These are phyloP conservation scores for Orbilia ellipsospora DNA, from an alignment of 2,329 filamentous ascomycete species.

Conservation along the genomic window DNA sequence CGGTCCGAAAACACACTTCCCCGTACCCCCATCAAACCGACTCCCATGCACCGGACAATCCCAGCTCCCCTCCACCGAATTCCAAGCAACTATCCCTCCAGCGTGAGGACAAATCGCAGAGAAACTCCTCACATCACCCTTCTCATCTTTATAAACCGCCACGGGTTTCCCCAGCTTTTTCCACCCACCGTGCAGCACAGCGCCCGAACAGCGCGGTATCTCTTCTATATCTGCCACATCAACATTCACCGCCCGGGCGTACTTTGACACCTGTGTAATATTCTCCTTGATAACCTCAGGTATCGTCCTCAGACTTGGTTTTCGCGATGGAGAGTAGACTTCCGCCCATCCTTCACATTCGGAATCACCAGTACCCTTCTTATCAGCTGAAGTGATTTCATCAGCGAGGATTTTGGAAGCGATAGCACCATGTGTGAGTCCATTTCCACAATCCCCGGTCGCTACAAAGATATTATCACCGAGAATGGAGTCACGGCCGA, in stretches of 20 bases:
- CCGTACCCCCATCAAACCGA: slow-evolving; percentile 62
- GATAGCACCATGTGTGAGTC: slow-evolving; percentile 69
- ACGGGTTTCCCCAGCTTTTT: slow-evolving; percentile 64
- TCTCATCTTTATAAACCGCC: slow-evolving; percentile 70
- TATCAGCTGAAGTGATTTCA: slow-evolving; percentile 63
- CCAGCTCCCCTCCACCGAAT: slow-evolving; percentile 67
- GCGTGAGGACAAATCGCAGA: slow-evolving; percentile 70
- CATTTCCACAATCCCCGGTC: slow-evolving; percentile 71
- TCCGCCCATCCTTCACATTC: slow-evolving; percentile 62
- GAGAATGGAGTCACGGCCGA: slow-evolving; percentile 68
- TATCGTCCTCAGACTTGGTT: slow-evolving; percentile 65
- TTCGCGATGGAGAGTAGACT: slow-evolving; percentile 68
- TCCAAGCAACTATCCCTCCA: slow-evolving; percentile 70
- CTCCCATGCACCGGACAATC: slow-evolving; percentile 68
- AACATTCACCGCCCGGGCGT: slow-evolving; percentile 68
- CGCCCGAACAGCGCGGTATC: slow-evolving; percentile 66
- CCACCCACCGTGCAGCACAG: slow-evolving; percentile 66
- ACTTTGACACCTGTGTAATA: slow-evolving; percentile 69
- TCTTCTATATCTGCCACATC: slow-evolving; percentile 71
- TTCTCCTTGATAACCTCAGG: slow-evolving; percentile 63
- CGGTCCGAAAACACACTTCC: slow-evolving; percentile 62
- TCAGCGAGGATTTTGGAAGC: slow-evolving; percentile 68
- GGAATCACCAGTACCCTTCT: not conserved
- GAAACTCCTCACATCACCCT: slow-evolving; percentile 66
- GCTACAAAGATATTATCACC: slow-evolving; percentile 67